A percentile compares a stretch with the other conserved stretches of the same genome.
Evolutionary conservation across 2,329 filamentous ascomycete species (phyloP).

Genomic region (Apiospora kogelbergensis): DNA sequence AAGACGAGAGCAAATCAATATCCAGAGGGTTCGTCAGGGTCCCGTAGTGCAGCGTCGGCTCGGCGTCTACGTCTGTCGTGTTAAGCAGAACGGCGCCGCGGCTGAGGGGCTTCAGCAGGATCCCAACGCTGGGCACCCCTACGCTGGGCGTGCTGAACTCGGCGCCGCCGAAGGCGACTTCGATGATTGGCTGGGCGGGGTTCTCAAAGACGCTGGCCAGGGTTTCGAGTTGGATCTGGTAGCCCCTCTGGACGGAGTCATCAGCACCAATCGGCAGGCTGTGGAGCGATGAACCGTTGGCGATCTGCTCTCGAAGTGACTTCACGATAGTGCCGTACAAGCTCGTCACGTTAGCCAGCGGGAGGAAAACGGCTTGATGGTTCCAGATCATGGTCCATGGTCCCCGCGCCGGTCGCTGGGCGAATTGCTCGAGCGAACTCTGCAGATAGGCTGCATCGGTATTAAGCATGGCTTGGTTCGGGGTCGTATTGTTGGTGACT

Average conservation of each 20-base stretch:
- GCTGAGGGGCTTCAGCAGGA: slow-evolving; percentile 34
- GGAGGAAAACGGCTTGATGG: slow-evolving; percentile 31
- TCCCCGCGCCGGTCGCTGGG: slow-evolving; percentile 31
- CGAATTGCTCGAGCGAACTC: slow-evolving; percentile 30
- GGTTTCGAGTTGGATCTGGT: slow-evolving; percentile 20
- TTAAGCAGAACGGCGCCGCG: slow-evolving; percentile 33
- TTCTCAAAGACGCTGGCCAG: slow-evolving; percentile 19
- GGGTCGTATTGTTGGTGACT: neutral
- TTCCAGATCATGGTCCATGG: slow-evolving; percentile 37
- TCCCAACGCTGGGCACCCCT: slow-evolving; percentile 17
- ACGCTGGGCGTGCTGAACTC: neutral
- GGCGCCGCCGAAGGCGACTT: slow-evolving; percentile 28
- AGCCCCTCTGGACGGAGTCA: neutral
- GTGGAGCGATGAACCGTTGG: neutral
- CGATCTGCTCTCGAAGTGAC: neutral
- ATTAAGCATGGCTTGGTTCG: slow-evolving; percentile 16
- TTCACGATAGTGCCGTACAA: neutral
- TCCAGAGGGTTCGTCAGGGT: slow-evolving; percentile 37
- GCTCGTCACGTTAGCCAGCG: neutral
- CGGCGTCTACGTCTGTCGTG: slow-evolving; percentile 21
- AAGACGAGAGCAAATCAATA: slow-evolving; percentile 33
- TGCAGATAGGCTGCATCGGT: slow-evolving; percentile 32
- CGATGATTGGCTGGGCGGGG: slow-evolving; percentile 29
- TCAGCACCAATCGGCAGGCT: neutral
- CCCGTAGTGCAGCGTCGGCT: slow-evolving; percentile 34